Conservation (phyloP, 768 basidiomycete species). For the Dioszegia hungarica region DNA sequence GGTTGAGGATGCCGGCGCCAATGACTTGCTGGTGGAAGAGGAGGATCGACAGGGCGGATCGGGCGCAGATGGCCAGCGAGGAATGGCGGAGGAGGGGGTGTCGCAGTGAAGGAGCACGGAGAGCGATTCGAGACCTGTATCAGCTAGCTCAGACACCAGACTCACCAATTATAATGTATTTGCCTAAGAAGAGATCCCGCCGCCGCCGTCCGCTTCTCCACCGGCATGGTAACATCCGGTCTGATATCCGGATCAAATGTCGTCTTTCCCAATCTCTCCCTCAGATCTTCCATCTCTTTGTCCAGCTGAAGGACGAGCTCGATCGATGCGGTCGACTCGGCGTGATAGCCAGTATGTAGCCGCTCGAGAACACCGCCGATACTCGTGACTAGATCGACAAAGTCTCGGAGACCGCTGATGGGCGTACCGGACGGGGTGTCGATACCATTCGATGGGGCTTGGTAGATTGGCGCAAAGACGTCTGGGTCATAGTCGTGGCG, state of each 20-base stretch:
- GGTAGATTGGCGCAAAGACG: constrained; percentile 11
- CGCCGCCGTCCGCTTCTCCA: neutral
- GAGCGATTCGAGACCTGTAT: constrained; percentile 18
- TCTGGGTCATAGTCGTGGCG: constrained; percentile 12
- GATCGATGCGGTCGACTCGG: neutral
- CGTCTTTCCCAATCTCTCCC: constrained; percentile 5
- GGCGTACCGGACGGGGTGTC: constrained; percentile 8
- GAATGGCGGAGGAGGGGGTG: constrained; percentile 15
- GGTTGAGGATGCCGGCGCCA: constrained; percentile 15
- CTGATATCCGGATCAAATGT: constrained; percentile 11
- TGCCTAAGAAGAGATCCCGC: constrained; percentile 16
- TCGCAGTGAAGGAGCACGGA: constrained; percentile 10
- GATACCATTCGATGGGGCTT: neutral
- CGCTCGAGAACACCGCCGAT: constrained; percentile 8
- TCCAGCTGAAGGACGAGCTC: constrained; percentile 13
- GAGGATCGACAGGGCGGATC: constrained; percentile 11
- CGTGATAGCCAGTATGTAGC: constrained; percentile 2
- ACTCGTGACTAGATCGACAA: constrained; percentile 19
- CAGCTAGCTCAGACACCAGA: neutral
- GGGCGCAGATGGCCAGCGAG: constrained; percentile 13
- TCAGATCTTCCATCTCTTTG: constrained; percentile 9
- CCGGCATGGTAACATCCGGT: neutral
- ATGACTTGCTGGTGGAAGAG: constrained; percentile 11
- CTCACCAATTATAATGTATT: constrained; percentile 25
- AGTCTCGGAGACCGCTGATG: constrained; percentile 8